Percentiles rank a stretch among this genome's conserved stretches.
phyloP scores from a whole-genome alignment of 495 filamentous ascomycete species.

The Rostrohypoxylon terebratum region DNA sequence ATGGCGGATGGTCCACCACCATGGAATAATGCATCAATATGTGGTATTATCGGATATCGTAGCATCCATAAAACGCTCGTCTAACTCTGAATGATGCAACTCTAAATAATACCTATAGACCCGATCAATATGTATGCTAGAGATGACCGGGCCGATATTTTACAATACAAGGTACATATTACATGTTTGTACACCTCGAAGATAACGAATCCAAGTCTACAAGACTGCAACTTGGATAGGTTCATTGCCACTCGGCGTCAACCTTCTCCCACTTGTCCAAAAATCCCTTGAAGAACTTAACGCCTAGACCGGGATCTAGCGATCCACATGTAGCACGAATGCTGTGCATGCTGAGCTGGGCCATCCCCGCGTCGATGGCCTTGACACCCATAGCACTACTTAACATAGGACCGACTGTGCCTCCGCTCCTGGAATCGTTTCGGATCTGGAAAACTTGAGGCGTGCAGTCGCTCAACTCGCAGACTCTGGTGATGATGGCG shows the following conservation, averaged over 20 bases:
- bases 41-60: not conserved
- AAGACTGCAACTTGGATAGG: slow-evolving; percentile 5
- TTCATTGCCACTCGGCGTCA: slow-evolving; percentile 80
- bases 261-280: slow-evolving; percentile 89
- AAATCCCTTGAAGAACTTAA: slow-evolving; percentile 89
- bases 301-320: slow-evolving; percentile 87
- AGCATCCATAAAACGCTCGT: not conserved
- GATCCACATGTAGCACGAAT: slow-evolving; percentile 91
- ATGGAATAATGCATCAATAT: not conserved
- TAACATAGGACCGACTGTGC: slow-evolving; percentile 96
- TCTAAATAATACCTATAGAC: not conserved
- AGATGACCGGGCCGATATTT: slow-evolving; percentile 17
- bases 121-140: not conserved
- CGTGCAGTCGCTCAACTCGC: slow-evolving; percentile 72
- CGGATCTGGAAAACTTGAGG: slow-evolving; percentile 95
- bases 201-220: not conserved
- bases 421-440: slow-evolving; percentile 87
- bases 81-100: not conserved
- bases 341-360: slow-evolving; percentile 94
- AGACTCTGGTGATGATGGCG: slow-evolving; percentile 78
- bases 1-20: not conserved
- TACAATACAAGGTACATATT: slow-evolving; percentile 7
- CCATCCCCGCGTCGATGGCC: slow-evolving; percentile 89
- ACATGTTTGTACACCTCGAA: slow-evolving; percentile 18
- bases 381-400: slow-evolving; percentile 82